A percentile compares a stretch with the other conserved stretches of the same genome.
phyloP scores from a whole-genome alignment of 306 rosid genomes.

The Phaseolus lunatus region DNA sequence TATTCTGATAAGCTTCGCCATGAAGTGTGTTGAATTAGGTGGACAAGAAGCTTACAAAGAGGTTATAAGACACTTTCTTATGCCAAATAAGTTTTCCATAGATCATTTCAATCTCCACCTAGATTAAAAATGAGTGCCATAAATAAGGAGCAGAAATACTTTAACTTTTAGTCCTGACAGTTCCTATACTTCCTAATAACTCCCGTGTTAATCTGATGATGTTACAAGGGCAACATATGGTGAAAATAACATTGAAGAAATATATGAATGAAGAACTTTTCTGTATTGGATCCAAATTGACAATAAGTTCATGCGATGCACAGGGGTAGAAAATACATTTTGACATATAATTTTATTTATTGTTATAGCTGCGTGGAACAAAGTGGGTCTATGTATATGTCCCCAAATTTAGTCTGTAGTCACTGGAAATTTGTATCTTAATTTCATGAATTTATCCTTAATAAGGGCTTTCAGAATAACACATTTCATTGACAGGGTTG shows the following conservation, averaged over 20 bases:
- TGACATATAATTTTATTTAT: neutral
- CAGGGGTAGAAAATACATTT: neutral
- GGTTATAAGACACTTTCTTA: neutral
- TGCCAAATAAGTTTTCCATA: neutral
- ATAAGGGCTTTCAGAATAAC: neutral
- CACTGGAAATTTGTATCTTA: neutral
- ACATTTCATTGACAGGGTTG: constrained; percentile 29
- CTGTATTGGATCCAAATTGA: neutral
- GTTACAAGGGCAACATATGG: neutral
- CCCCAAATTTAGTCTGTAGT: neutral
- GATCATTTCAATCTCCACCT: neutral
- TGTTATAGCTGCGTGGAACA: neutral
- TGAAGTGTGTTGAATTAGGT: neutral
- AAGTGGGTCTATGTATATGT: constrained; percentile 14
- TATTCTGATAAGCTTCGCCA: neutral
- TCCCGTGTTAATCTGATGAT: neutral
- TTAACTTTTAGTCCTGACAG: neutral
- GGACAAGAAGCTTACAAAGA: neutral
- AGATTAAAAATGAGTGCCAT: neutral
- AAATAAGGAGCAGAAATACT: neutral
- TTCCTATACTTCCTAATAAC: neutral
- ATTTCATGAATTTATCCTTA: constrained; percentile 28
- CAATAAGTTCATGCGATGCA: neutral
- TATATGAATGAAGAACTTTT: neutral
- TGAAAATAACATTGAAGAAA: neutral